Base-by-base conservation (phyloP, 805 yeast genomes). In the Candida golubevii region DNA sequence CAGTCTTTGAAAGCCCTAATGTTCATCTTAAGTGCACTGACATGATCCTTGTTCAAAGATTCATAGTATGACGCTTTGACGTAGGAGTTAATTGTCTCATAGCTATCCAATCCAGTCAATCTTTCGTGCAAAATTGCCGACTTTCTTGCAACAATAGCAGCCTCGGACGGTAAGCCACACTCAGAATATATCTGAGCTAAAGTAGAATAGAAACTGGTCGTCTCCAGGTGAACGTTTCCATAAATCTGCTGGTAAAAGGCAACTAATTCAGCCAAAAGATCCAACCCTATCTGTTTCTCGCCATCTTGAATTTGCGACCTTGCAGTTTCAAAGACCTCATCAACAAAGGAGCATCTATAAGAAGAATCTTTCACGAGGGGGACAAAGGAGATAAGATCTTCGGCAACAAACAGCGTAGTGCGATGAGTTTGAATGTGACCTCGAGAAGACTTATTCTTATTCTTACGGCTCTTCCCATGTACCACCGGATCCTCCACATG, bases 241-340 rank as follows among this genome's bases (percentile, higher is more conserved):
- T 86, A 86, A 28, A 88, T 80, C 59, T 88, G 96, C 61, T 89
- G 96, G 50, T 80, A 79, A 43, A 88, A 73, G 8, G 83, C 67
- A 31, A 87, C 67, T 27, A 93, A 74, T 62, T 91, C 96, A 28
- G 74, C 65, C 53, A 90, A 66, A 42, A 86, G 73, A 30, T 77
- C 72, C 46, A 83, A 59, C 9, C 90, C 95, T 26, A 78, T 68
- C 7, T 77, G 79, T 48, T 57, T 64, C 30, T 72, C 74, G 29
- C 74, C 75, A 27, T 61, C 63, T 32, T 63, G 60, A 44, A 71
- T 58, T 51, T 67, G 66, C 26, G 63, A 50, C 45, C 71, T 65
- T 41, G 88, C 90, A 55, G 81, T 77, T 35, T 79, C 81, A 74
- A 80, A 81, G 33, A 89, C 78, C 55, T 89, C 93, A 45, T 85